Base-by-base conservation (phyloP, 179 eudicot genomes). In the Nepenthes alata region DNA sequence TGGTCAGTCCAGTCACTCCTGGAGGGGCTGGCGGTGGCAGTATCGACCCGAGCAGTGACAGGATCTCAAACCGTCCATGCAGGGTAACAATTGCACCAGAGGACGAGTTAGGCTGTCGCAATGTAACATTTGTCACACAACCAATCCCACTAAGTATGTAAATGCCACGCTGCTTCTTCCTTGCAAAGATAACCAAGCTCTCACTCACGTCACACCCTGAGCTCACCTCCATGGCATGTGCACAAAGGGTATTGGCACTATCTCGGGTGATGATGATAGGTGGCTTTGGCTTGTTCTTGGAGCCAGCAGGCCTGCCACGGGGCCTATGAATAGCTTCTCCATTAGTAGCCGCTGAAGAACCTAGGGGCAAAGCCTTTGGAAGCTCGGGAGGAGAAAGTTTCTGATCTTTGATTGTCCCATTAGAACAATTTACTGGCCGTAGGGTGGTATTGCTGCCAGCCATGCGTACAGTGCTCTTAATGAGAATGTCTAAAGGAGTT, bases 251-350 rank as follows among this genome's bases (percentile, higher is more conserved):
- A 55, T 62, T 75, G 0, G 78, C 75, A 57, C 75, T 75, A 49
- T 75, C 78, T 39, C 78, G n/a, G 4, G 78, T 75, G 16, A 75
- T 75, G 62, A 75, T 75, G 12, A 75, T 70, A 11, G 78, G 75
- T 11, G 78, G 75, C 61, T 75, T 75, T n/a, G 78, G 78, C 68
- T 74, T 74, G 78, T 74, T 74, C 59, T 74, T 74, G 54, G 78
- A 74, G 39, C 78, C 78, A 11, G 78, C 78, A 2, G 78, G 78
- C 69, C 78, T 67, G 6, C 78, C 78, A 7, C 78, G 53, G 8
- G 78, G 78, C 72, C 78, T 75, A 1, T 68, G 62, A 11, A 47
- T 75, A 50, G 74, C 64, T 47, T 74, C 77, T 7, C 70, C 70
- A 4, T 69, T 67, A 49, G 58, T 5, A 0, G 34, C 41, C 12